Conservation (phyloP, 768 basidiomycete genomes). For the Chiua virens region DNA sequence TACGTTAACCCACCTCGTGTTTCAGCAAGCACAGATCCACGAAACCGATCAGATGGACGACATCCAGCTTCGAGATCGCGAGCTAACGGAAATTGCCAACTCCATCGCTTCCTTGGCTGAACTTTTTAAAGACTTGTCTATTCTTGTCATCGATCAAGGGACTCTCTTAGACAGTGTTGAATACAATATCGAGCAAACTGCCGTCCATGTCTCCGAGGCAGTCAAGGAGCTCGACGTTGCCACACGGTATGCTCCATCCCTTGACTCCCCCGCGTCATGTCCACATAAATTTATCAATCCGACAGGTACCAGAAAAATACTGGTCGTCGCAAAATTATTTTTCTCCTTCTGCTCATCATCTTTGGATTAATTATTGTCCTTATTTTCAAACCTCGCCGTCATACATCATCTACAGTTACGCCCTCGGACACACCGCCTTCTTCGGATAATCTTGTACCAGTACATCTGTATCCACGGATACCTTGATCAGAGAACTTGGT, state of each 20-base stretch:
- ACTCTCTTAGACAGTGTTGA: conserved; percentile 95
- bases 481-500: conserved; percentile 22
- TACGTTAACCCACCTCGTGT: conserved; percentile 9
- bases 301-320: conserved; percentile 91
- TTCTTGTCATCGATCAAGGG: conserved; percentile 96
- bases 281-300: background rate
- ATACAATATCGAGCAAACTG: conserved; percentile 95
- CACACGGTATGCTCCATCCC: conserved; percentile 56
- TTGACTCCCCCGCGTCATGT: background rate
- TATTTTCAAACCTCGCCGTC: conserved; percentile 86
- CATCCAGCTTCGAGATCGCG: conserved; percentile 54
- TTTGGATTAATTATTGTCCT: conserved; percentile 84
- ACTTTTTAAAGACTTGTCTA: conserved; percentile 92
- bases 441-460: conserved; percentile 30
- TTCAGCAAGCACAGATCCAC: conserved; percentile 34
- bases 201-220: conserved; percentile 76
- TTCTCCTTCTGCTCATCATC: conserved; percentile 87
- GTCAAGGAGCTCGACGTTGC: conserved; percentile 83
- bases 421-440: conserved; percentile 26
- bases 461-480: conserved; percentile 34
- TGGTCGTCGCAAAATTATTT: conserved; percentile 89
- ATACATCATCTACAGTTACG: conserved; percentile 32
- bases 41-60: conserved; percentile 41
- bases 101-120: conserved; percentile 91
- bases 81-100: conserved; percentile 87